Evolutionary conservation across 345 rosid species (phyloP).

Genomic region (Hibiscus trionum): DNA sequence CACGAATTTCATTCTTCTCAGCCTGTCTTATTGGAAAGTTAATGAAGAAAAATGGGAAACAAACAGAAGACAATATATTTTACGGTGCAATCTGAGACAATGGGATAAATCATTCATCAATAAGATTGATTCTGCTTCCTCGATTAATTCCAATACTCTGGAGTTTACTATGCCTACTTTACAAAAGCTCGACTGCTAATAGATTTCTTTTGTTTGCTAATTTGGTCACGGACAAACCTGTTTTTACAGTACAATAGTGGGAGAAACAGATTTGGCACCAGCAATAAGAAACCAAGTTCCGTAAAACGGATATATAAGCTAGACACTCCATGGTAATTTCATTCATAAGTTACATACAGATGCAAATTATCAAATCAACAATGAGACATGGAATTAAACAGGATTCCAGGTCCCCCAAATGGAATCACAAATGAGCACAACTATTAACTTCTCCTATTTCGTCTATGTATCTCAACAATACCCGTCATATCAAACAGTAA

Average conservation of each 20-base stretch:
- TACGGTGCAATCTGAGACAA: neutral
- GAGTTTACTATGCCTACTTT: neutral
- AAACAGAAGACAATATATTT: neutral
- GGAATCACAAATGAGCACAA: neutral
- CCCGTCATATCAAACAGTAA: neutral
- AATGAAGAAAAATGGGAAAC: neutral
- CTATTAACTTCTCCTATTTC: neutral
- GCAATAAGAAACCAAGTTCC: neutral
- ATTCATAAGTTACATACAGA: neutral
- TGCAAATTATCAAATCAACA: neutral
- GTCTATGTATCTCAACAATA: neutral
- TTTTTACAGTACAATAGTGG: neutral
- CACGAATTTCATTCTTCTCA: constrained; percentile 82
- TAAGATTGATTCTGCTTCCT: neutral
- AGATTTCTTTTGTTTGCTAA: neutral
- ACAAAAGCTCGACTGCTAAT: neutral
- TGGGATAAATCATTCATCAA: neutral
- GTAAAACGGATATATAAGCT: neutral
- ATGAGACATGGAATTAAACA: neutral
- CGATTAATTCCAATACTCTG: neutral
- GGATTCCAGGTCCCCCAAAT: neutral
- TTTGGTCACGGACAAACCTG: neutral
- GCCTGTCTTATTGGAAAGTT: constrained; percentile 28
- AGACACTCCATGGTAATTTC: too few relatives aligned
- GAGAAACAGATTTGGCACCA: neutral